These are phyloP conservation scores for Nakaseomyces uthaithaninus DNA, from an alignment of 1,139 yeast species.

Conservation along the genomic window DNA sequence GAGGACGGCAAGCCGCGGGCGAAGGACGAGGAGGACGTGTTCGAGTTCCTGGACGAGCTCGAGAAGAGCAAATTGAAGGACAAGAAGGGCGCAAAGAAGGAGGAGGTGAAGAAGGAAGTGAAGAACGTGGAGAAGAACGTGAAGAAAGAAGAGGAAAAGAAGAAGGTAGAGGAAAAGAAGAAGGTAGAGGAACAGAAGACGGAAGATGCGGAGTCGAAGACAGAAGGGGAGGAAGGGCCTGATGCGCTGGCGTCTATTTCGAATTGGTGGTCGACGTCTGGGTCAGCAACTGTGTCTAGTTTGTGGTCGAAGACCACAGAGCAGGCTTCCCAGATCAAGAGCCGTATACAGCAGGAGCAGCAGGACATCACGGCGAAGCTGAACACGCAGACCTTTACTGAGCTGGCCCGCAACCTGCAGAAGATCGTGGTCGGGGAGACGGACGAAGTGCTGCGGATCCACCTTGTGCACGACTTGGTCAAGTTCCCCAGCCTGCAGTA, in stretches of 20 bases:
- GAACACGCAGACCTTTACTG: slow-evolving; percentile 32
- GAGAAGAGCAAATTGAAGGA: slow-evolving; percentile 35
- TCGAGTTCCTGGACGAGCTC: slow-evolving; percentile 82
- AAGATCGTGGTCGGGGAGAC: slow-evolving; percentile 50
- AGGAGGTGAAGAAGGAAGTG: slow-evolving; percentile 9
- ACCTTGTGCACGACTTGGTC: slow-evolving; percentile 75
- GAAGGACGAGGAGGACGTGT: slow-evolving; percentile 60
- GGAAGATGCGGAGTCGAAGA: slow-evolving; percentile 13
- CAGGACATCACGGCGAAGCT: slow-evolving; percentile 35
- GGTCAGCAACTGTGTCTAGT: slow-evolving; percentile 64
- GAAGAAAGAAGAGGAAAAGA: slow-evolving; percentile 8
- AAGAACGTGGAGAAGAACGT: slow-evolving; percentile 8
- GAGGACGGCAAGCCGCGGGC: slow-evolving; percentile 40
- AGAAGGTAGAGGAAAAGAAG: slow-evolving; percentile 6
- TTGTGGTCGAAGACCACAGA: slow-evolving; percentile 48
- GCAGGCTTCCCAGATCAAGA: slow-evolving; percentile 30
- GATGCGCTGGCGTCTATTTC: slow-evolving; percentile 68
- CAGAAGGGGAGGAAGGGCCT: slow-evolving; percentile 15
- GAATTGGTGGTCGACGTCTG: slow-evolving; percentile 76
- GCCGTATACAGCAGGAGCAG: slow-evolving; percentile 24
- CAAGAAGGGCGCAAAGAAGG: slow-evolving; percentile 10
- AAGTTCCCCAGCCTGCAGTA: slow-evolving; percentile 62
- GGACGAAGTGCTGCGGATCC: slow-evolving; percentile 71
- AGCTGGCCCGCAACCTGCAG: slow-evolving; percentile 28
- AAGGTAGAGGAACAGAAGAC: slow-evolving; percentile 12